Conservation (phyloP, 2,329 filamentous ascomycete species). For the Botrytis deweyae region DNA sequence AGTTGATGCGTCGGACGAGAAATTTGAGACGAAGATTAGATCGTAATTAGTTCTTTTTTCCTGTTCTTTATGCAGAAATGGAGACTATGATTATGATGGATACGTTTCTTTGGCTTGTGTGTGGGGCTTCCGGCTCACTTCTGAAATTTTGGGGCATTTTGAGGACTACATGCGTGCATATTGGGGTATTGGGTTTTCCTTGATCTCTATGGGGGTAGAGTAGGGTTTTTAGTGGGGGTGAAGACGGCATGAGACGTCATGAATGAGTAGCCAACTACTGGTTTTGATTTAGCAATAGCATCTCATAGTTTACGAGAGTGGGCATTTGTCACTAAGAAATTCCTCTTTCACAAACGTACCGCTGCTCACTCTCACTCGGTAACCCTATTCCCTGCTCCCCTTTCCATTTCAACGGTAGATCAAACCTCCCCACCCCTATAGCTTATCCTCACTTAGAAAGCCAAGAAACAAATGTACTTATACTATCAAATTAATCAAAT, state of each 20-base stretch:
- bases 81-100: background rate
- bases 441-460: background rate
- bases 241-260: background rate
- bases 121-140: background rate
- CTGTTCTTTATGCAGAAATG: background rate
- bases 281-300: background rate
- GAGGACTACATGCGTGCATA: constrained; percentile 7
- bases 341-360: background rate
- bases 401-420: background rate
- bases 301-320: background rate
- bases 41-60: constrained; percentile 36
- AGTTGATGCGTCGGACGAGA: constrained; percentile 89
- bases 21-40: constrained; percentile 73
- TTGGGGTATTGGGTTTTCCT: constrained; percentile 10
- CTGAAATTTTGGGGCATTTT: background rate
- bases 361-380: background rate
- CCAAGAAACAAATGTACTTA: background rate
- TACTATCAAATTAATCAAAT: constrained; percentile 5
- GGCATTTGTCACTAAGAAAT: background rate
- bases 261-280: background rate
- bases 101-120: background rate
- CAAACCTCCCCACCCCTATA: background rate
- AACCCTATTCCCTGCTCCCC: background rate
- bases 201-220: constrained; percentile 3
- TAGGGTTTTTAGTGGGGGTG: background rate